Evolutionary conservation across 139 green algal species (phyloP), one percentile per base, ranked within the genome.

Genomic region (Chlamydomonas incerta): DNA sequence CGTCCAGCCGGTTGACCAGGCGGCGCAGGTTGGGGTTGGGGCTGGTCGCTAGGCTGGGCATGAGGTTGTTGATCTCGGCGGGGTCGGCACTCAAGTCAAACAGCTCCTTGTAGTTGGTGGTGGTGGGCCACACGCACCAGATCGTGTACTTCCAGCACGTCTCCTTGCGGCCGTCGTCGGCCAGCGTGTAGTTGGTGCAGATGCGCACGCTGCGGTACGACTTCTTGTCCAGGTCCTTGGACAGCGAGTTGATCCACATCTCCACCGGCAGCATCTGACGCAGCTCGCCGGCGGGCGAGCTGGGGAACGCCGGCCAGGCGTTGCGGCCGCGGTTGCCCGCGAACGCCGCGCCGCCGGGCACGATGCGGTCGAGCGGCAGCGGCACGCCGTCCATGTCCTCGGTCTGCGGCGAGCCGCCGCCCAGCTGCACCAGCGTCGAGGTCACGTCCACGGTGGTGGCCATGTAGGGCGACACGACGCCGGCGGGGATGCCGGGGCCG

Each of bases 101-200:
- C 3, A 88, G 84, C 66, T 88, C 84, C 52, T 74, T 69, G 84
- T 68, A 81, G 63, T 87, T 87, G 37, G 41, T 82, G 72, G 34
- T 63, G 71, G 35, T 74, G 37, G 58, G 81, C 58, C 58, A 80
- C 14, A 81, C 71, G 55, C 57, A 62, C 84, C 84, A 88, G 34
- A 88, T 74, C 15, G 70, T 85, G 75, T 88, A 88, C 84, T 88
- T 88, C 73, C 80, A 88, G 84, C 84, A 88, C 6, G 84, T 85
- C 23, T 62, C 4, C 26, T 33, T 24, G 69, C 62, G 74, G 63
- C 71, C n/a, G 34, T 67, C 13, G 20, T 14, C 33, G 3, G 47
- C 10, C 14, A 88, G 24, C 58, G 73, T 81, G 71, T 58, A 76
- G 75, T 79, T 80, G n/a, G 75, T 80, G 75, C 84, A 88, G 66